Base-by-base conservation (phyloP, 2,329 filamentous ascomycete species). In the Alternaria burnsii region DNA sequence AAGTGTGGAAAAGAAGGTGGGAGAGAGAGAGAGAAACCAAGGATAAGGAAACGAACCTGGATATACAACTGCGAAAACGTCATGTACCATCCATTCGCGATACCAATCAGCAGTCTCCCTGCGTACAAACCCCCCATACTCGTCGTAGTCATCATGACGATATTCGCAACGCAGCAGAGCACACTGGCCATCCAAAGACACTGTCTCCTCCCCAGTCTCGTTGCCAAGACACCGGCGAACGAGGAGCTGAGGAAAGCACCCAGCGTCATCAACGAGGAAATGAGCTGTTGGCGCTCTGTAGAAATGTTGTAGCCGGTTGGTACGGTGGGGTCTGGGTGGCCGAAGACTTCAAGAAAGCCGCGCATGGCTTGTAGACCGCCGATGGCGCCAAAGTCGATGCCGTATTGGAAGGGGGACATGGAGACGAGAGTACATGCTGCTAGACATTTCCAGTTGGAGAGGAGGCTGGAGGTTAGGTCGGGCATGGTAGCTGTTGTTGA, bases 141-240 rank as follows among this genome's bases (percentile, higher is more conserved):
- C 4, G 80, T 82, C 0, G 84, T 86, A 1, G 81, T 78, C 84
- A 87, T 87, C 85, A 87, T 87, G 62, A 87, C 77, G 3, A 71
- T 60, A 43, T 75, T 75, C 1, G 84, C 77, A 4, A 82, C 74
- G 62, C 78, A 80, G 67, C 84, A 86, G 4, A 86, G 70, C 2
- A 81, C 26, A 52, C 82, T 83, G 1, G 84, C 85, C 9, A 80
- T 59, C 80, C 83, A 85, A 11, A 86, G 74, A 53, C 81, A 81
- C 4, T 72, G 47, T 22, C 68, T 65, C 48, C 82, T 82, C 5
- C 83, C 80, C 40, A 84, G 80, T 20, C 66, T 72, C 14, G 61
- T 65, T 2, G 73, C 73, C 16, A 73, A 58, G 9, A 72, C 40
- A 34, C 79, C 79, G 11, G 79, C 78, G 34, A 70, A 74, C 24